These are phyloP conservation scores for Serendipita vermifera DNA, from an alignment of 768 basidiomycete genomes.

Conservation along the genomic window DNA sequence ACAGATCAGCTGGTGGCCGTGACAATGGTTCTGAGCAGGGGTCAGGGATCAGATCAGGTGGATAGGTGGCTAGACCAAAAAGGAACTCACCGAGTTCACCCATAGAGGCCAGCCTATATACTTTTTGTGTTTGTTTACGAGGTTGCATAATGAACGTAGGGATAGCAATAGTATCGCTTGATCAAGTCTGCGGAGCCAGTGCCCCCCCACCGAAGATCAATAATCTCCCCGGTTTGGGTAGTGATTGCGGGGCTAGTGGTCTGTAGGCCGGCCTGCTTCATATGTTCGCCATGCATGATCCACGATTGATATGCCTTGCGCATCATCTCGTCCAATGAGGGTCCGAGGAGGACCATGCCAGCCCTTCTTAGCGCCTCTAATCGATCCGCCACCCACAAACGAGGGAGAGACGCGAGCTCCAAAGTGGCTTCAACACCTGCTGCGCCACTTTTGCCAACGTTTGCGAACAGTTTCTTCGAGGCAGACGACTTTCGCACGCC, in stretches of 20 bases:
- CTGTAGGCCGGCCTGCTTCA: no score
- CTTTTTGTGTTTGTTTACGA: no score
- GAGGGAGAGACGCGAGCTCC: no score
- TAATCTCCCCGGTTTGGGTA: no score
- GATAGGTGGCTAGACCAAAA: no score
- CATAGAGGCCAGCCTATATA: no score
- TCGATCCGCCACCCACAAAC: conserved; percentile 4
- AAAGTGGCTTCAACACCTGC: background rate
- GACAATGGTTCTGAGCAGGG: no score
- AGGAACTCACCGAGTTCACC: no score
- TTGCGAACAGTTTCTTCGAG: background rate
- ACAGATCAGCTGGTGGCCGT: no score
- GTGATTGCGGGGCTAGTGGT: no score
- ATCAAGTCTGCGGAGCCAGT: background rate
- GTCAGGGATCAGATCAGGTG: no score
- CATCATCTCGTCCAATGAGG: background rate
- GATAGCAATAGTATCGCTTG: conserved; percentile 5
- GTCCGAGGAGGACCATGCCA: conserved; percentile 3
- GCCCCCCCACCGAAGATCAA: no score
- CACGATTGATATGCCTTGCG: conserved; percentile 4
- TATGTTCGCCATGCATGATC: background rate
- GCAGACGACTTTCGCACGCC: background rate
- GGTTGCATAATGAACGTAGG: background rate
- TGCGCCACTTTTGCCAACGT: background rate
- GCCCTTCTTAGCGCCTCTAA: background rate